Evolutionary conservation across 495 filamentous ascomycete genomes (phyloP).

Genomic region (Tuber aestivum): DNA sequence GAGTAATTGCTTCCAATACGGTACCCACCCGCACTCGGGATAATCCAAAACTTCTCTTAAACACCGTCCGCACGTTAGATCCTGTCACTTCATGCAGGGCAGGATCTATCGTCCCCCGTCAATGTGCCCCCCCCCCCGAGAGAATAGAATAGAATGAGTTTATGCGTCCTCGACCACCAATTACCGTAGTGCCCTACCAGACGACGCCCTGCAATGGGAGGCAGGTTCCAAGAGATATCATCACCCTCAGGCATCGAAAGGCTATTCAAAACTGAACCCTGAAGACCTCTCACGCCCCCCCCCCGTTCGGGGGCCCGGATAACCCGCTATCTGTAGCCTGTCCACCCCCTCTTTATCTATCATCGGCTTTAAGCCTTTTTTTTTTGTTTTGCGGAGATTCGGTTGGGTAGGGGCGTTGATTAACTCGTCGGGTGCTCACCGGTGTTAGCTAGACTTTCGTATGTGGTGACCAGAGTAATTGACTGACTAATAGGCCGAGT

Average conservation of each 20-base stretch:
- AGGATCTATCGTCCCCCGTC: not conserved
- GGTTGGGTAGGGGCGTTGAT: not conserved
- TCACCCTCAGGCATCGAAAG: not conserved
- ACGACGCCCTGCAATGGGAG: not conserved
- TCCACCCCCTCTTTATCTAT: not conserved
- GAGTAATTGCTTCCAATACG: not conserved
- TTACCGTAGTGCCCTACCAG: not conserved
- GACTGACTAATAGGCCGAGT: not conserved
- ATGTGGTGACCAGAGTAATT: not conserved
- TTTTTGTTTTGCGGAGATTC: not conserved
- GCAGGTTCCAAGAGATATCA: not conserved
- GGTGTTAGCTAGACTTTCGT: no score
- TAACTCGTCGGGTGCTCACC: no score
- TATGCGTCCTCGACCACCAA: not conserved
- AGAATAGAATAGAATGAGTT: not conserved
- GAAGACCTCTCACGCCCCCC: not conserved
- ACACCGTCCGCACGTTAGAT: not conserved
- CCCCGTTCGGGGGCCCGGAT: not conserved
- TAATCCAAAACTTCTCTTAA: not conserved
- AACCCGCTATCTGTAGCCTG: not conserved
- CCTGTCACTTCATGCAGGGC: not conserved
- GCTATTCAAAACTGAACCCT: not conserved
- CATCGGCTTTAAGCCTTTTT: not conserved
- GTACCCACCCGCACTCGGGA: not conserved
- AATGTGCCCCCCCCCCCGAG: not conserved